Evolutionary conservation across 2,329 filamentous ascomycete species (phyloP).

Genomic region (Penicillium sp.): DNA sequence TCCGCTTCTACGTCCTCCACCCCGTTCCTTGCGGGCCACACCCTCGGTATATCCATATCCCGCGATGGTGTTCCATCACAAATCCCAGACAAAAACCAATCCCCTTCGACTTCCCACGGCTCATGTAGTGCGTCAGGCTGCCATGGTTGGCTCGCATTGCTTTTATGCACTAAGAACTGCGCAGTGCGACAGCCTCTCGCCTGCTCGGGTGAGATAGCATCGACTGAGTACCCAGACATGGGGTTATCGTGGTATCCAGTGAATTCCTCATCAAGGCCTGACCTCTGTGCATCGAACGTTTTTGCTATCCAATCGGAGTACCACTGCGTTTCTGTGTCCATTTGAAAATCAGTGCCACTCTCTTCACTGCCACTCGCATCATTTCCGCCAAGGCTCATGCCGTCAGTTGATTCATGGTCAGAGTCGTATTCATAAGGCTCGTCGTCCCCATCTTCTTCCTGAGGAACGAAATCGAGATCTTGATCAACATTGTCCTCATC

Average conservation of each 20-base stretch:
- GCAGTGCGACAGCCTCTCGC: constrained; percentile 16
- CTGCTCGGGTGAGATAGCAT: constrained; percentile 14
- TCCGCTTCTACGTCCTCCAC: neutral
- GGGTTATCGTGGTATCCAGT: neutral
- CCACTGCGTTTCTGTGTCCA: neutral
- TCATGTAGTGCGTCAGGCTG: constrained; percentile 3
- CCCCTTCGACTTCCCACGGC: constrained; percentile 10
- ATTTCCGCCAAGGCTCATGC: neutral
- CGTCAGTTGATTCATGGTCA: constrained; percentile 2
- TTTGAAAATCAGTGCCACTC: neutral
- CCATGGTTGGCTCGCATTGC: neutral
- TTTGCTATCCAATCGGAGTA: constrained; percentile 4
- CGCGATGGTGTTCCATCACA: constrained; percentile 15
- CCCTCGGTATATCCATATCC: neutral
- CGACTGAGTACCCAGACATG: constrained; percentile 5
- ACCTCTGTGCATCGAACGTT: neutral
- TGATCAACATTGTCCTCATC: neutral
- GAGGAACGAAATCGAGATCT: constrained; percentile 3
- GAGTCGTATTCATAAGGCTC: constrained; percentile 11
- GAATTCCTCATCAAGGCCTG: neutral
- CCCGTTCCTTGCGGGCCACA: constrained; percentile 7
- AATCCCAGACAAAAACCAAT: constrained; percentile 15
- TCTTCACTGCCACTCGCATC: neutral
- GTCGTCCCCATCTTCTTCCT: neutral
- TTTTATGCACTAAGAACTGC: constrained; percentile 16